Base-by-base conservation (phyloP, 805 yeast species). In the Komagataella pseudopastoris region DNA sequence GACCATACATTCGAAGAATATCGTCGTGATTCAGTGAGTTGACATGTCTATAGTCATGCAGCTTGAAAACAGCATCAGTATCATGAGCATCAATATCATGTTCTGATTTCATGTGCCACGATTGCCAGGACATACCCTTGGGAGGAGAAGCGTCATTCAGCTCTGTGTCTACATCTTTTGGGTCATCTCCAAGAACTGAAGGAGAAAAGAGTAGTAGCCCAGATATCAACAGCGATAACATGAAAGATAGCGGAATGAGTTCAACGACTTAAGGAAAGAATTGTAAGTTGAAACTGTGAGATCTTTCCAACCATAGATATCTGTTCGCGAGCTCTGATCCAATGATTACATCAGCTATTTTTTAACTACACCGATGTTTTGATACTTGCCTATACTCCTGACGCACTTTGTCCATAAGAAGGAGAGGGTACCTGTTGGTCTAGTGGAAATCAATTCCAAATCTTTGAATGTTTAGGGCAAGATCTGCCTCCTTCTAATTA, bases 81-180 rank as follows among this genome's bases (percentile, higher is more conserved):
- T 85, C 95, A 59, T 80, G 88, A 23, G 72, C 71, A 55, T 85
- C 89, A 53, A 87, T 56, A 16, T 80, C 85, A 68, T 91, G 97
- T 68, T 91, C 98, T 57, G 80, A 81, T 58, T 77, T 72, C 97
- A 91, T 90, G 65, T 91, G 98, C 86, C 90, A 85, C 58, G 77
- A 76, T 59, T 84, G 88, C 95, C 95, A 87, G 16, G 78, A 66
- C 44, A 78, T 58, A 0, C 77, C 80, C 48, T 57, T 64, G 2
- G 53, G 53, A n/a, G 53, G 53, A 23, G 36, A 24, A 16, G 48
- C 53, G 44, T 48, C 22, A n/a, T 44, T 18, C 24, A 48, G 49
- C 17, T 49, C 46, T 8, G 39, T 30, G 3, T 46, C 47, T 16
- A 46, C 44, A 6, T 45, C 23, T 3, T 23, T 14, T 6, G 39